These are phyloP conservation scores for Kuraishia hungarica DNA, from an alignment of 805 yeast species.

Conservation along the genomic window DNA sequence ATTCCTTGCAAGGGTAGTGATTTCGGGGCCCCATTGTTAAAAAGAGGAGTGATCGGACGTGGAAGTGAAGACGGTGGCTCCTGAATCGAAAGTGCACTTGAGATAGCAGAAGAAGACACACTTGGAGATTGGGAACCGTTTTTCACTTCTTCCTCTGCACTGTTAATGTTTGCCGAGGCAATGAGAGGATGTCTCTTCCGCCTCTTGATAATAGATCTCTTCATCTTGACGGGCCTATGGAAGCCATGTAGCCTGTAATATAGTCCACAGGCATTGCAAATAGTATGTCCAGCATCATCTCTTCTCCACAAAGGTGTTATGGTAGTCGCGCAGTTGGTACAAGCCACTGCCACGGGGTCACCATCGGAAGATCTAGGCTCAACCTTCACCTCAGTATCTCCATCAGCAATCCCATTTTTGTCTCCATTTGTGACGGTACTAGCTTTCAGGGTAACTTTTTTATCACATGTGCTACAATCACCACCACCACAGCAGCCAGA, in stretches of 20 bases:
- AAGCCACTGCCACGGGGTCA: slow-evolving; percentile 57
- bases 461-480: not conserved
- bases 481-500: not conserved
- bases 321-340: slow-evolving; percentile 78
- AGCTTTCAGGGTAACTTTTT: not conserved
- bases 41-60: not conserved
- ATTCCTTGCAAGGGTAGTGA: not conserved
- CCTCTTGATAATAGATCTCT: slow-evolving; percentile 64
- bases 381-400: not conserved
- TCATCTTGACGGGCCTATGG: slow-evolving; percentile 72
- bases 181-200: slow-evolving; percentile 29
- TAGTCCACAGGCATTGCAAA: slow-evolving; percentile 84
- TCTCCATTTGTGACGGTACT: not conserved
- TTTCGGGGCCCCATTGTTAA: not conserved
- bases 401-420: not conserved
- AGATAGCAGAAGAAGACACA: no score
- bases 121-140: not conserved
- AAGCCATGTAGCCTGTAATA: slow-evolving; percentile 68
- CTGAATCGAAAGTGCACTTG: not conserved
- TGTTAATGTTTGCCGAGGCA: not conserved
- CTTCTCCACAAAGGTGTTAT: slow-evolving; percentile 85
- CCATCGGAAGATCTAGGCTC: slow-evolving; percentile 8
- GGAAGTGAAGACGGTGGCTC: not conserved
- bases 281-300: slow-evolving; percentile 72
- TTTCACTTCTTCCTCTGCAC: not conserved